Conservation (phyloP, 768 basidiomycete species). For the Termitomyces sp. region DNA sequence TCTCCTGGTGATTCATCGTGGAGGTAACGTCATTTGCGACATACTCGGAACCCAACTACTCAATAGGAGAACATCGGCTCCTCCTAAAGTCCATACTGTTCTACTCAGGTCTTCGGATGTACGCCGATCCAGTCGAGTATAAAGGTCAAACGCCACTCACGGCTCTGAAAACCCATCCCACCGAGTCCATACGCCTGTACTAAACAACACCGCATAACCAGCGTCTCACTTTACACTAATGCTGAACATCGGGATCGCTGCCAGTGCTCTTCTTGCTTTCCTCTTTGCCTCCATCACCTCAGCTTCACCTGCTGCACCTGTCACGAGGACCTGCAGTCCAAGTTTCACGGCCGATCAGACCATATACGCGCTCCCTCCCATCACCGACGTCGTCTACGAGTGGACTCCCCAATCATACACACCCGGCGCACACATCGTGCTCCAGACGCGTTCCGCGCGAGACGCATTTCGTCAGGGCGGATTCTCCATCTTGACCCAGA, state of each 20-base stretch:
- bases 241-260: not conserved
- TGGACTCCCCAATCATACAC: conserved; percentile 6
- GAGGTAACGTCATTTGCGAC: not conserved
- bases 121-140: not conserved
- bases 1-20: not conserved
- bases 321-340: conserved; percentile 8
- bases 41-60: not conserved
- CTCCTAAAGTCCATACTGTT: not conserved
- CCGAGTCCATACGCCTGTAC: not conserved
- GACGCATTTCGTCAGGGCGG: conserved; percentile 4
- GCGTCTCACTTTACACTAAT: not conserved
- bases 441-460: not conserved
- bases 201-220: not conserved
- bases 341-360: conserved; percentile 7
- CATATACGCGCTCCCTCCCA: conserved; percentile 8
- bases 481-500: conserved; percentile 9
- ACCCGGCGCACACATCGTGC: conserved; percentile 5
- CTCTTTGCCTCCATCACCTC: conserved; percentile 9
- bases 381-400: conserved; percentile 7
- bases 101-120: not conserved
- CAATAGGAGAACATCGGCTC: not conserved
- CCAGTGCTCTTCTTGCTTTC: conserved; percentile 1
- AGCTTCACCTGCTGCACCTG: conserved; percentile 22
- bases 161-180: no score
- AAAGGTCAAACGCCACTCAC: no score